Percentiles rank a stretch among this genome's conserved stretches.
Conservation (phyloP, 2,329 filamentous ascomycete species). For the Aspergillus sergii region DNA sequence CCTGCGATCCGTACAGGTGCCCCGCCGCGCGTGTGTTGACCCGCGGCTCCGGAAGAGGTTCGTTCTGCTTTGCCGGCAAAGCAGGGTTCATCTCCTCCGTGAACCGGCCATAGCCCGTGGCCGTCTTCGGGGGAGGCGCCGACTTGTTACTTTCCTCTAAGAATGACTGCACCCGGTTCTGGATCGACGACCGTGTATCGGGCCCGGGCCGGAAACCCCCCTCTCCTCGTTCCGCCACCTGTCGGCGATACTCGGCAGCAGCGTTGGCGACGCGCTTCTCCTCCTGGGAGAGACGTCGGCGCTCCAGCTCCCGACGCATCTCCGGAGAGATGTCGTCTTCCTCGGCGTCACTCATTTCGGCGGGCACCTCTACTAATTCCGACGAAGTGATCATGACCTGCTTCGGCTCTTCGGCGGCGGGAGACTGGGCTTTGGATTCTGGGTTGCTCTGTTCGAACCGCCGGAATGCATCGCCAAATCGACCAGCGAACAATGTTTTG, state of each 20-base stretch:
- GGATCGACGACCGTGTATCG: slow-evolving; percentile 75
- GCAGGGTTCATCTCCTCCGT: slow-evolving; percentile 56
- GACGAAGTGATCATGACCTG: slow-evolving; percentile 71
- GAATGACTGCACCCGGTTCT: slow-evolving; percentile 84
- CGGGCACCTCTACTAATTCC: slow-evolving; percentile 69
- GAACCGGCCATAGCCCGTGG: slow-evolving; percentile 87
- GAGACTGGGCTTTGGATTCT: slow-evolving; percentile 35
- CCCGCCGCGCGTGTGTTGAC: slow-evolving; percentile 27
- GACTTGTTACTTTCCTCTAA: slow-evolving; percentile 73
- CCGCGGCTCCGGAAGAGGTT: slow-evolving; percentile 24
- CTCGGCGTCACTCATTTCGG: slow-evolving; percentile 67
- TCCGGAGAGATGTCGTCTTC: slow-evolving; percentile 78
- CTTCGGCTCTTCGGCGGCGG: slow-evolving; percentile 48
- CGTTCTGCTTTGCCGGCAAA: slow-evolving; percentile 44
- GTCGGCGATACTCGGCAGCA: slow-evolving; percentile 81
- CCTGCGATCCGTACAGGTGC: slow-evolving; percentile 21
- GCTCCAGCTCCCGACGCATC: slow-evolving; percentile 86
- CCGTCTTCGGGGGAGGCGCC: slow-evolving; percentile 65
- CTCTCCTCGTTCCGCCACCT: slow-evolving; percentile 65
- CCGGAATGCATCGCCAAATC: slow-evolving; percentile 92
- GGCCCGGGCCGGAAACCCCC: slow-evolving; percentile 49
- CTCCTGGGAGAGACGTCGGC: slow-evolving; percentile 78
- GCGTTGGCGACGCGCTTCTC: slow-evolving; percentile 87
- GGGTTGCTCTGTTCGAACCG: slow-evolving; percentile 71
- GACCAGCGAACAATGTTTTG: slow-evolving; percentile 81